A percentile compares a stretch with the other conserved stretches of the same genome.
Conservation (phyloP, 2,329 filamentous ascomycete species). For the Colletotrichum tropicicola region DNA sequence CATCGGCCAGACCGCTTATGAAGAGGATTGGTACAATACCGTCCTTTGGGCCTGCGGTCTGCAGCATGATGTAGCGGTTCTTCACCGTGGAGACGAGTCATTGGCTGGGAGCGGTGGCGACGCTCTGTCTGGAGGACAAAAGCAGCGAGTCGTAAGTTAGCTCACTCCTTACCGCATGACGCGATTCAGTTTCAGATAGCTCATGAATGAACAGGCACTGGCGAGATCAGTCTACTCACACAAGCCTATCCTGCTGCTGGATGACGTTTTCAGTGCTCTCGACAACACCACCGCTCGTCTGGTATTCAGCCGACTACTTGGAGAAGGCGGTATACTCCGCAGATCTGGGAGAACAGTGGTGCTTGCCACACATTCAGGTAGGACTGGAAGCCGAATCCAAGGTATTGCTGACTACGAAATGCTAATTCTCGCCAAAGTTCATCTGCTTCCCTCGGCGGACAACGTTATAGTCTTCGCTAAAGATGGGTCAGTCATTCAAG, state of each 20-base stretch:
- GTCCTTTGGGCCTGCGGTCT: constrained; percentile 33
- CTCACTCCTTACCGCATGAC: neutral
- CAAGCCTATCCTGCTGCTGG: neutral
- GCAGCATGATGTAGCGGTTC: neutral
- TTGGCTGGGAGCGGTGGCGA: neutral
- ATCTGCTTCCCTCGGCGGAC: neutral
- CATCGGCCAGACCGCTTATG: constrained; percentile 28
- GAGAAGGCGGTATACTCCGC: neutral
- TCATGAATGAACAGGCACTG: neutral
- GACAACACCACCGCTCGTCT: neutral
- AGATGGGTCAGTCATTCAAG: neutral
- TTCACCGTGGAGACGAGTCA: neutral
- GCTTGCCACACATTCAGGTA: neutral
- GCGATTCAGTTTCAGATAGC: neutral
- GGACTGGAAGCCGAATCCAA: neutral
- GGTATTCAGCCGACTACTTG: neutral
- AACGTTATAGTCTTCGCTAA: neutral
- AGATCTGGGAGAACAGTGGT: neutral
- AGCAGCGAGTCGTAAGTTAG: neutral
- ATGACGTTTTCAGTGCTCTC: neutral
- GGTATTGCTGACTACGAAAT: neutral
- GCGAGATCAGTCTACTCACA: neutral
- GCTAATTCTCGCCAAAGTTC: neutral
- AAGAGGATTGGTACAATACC: constrained; percentile 32
- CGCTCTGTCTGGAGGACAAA: neutral